Conservation (phyloP, 78 protist genomes). For the Creolimax fragrantissima region DNA sequence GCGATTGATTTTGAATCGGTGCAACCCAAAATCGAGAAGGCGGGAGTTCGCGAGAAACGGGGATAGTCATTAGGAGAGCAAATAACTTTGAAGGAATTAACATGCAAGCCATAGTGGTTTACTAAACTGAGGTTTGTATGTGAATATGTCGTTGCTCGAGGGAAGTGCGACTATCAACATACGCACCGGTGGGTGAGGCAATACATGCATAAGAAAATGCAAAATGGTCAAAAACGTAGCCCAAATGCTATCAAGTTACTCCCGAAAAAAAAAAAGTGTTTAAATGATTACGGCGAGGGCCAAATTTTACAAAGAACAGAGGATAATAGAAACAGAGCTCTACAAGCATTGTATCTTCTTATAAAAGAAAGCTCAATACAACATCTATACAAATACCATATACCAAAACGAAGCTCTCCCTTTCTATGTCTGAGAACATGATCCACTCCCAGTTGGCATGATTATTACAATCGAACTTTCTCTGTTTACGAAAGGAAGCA, state of each 20-base stretch:
- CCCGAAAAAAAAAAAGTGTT: not conserved
- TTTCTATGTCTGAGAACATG: not conserved
- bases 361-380: not conserved
- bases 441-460: not conserved
- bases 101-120: not conserved
- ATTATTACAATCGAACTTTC: not conserved
- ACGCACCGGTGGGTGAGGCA: too few relatives aligned
- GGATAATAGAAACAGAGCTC: not conserved
- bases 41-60: not conserved
- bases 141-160: not conserved
- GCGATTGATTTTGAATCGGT: not conserved
- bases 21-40: not conserved
- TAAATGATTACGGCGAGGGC: not conserved
- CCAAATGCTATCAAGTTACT: not conserved
- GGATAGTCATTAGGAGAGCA: not conserved
- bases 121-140: not conserved
- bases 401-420: not conserved
- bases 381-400: not conserved
- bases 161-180: not conserved
- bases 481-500: too few relatives aligned
- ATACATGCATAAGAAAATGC: too few relatives aligned
- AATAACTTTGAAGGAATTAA: not conserved
- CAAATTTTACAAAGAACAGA: not conserved
- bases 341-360: not conserved
- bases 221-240: not conserved